Base-by-base conservation (phyloP, 441 rosid species). In the Rhodomyrtus psidioides region DNA sequence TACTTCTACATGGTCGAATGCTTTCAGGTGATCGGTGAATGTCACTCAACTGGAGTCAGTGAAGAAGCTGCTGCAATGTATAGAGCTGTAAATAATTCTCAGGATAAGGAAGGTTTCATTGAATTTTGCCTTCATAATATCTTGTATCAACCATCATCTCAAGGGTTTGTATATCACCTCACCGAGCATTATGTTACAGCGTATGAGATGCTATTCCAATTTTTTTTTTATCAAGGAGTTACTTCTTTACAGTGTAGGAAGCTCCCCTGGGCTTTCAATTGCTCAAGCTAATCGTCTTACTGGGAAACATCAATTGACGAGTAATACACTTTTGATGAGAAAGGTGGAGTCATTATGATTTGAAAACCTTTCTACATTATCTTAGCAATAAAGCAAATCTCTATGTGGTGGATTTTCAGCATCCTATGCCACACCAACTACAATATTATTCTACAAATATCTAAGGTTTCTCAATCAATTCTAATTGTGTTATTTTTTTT, bases 21-120 rank as follows among this genome's bases (percentile, higher is more conserved):
- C 83, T 90, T 89, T 87, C 90, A 97, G 99, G 98, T 94, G 86
- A 93, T 95, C 81, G 98, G 98, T 88, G 98, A 95, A 87, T 97
- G 98, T 85, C 98, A 97, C 93, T 94, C 95, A 82, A 91, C 86
- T 62, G 85, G 86, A 83, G 88, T 95, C 88, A 90, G 92, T 87
- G 93, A 93, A 79, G 98, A 95, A 87, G 89, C 90, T 88, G 93
- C 95, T 86, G 91, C 83, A 65, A 95, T 95, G 89, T 97, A 97
- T 89, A 92, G 84, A 88, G 91, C 90, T 88, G 79, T 91, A 84
- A 88, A 87, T 88, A 89, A 86, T 86, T 90, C 91, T 84, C 91
- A 88, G 91, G 98, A 94, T 85, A 92, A 85, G 85, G 97, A 94
- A 83, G 87, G 94, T 85, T 93, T 97, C 89, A 85, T 94, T 89